Evolutionary conservation across 129 eudicot genomes (phyloP).

Genomic region (Silybum marianum): DNA sequence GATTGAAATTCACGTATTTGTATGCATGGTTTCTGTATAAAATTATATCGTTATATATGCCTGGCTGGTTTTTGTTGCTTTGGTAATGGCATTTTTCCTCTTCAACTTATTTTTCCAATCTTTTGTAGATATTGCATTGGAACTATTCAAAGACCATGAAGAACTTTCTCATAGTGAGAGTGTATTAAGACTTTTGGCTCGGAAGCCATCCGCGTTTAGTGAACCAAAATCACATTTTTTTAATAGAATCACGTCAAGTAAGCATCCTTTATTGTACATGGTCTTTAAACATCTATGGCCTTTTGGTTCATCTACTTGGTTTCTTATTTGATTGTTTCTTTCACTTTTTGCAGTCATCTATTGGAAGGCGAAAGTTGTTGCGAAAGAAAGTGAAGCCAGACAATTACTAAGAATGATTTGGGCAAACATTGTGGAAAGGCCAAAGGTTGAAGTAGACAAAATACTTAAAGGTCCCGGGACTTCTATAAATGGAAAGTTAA

Average conservation of each 20-base stretch:
- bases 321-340: neutral
- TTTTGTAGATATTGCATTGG: slow-evolving; percentile 24
- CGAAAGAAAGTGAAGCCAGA: neutral
- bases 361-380: neutral
- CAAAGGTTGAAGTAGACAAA: slow-evolving; percentile 2
- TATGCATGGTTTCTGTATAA: too few species aligned
- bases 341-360: neutral
- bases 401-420: neutral
- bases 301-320: neutral
- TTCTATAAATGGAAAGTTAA: neutral
- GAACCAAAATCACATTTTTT: neutral
- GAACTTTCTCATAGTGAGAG: neutral
- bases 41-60: neutral
- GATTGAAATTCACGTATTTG: too few species aligned
- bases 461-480: neutral
- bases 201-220: slow-evolving; percentile 16
- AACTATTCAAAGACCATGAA: slow-evolving; percentile 2
- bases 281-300: too few species aligned
- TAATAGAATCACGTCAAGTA: too few species aligned
- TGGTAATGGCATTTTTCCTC: neutral
- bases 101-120: slow-evolving; percentile 3
- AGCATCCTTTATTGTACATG: too few species aligned
- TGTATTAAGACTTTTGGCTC: slow-evolving; percentile 23
- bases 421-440: neutral
- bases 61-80: neutral